A percentile compares a stretch with the other conserved stretches of the same genome.
Evolutionary conservation across 192 early-diverging fungal species (phyloP).

Genomic region (Coemansia sp.): DNA sequence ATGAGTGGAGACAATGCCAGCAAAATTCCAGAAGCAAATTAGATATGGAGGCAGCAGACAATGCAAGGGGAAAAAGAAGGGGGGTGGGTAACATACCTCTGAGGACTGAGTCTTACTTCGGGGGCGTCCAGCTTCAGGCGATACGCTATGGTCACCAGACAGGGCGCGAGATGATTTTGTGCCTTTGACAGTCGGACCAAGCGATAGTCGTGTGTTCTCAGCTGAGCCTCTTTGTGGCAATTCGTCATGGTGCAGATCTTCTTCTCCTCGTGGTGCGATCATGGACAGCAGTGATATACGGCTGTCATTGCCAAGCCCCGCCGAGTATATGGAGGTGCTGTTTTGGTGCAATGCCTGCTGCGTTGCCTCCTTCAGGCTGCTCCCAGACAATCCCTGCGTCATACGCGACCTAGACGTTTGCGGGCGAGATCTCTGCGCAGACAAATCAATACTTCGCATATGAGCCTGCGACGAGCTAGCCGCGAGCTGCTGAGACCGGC

Average conservation of each 20-base stretch:
- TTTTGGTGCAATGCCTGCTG: conserved; percentile 16
- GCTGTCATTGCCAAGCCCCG: conserved; percentile 34
- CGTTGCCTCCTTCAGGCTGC: conserved; percentile 40
- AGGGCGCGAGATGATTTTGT: conserved; percentile 42
- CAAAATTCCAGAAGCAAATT: neutral
- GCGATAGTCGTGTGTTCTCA: conserved; percentile 24
- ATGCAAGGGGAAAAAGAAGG: neutral
- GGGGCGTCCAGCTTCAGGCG: conserved; percentile 32
- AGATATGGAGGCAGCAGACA: conserved; percentile 4
- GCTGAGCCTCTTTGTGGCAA: neutral
- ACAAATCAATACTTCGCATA: conserved; percentile 28
- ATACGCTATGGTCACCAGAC: conserved; percentile 26
- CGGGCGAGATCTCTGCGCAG: conserved; percentile 33
- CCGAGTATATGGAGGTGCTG: conserved; percentile 26
- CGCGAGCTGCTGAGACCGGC: conserved; percentile 32
- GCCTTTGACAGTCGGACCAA: conserved; percentile 30
- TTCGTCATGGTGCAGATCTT: neutral
- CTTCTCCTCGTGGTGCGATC: conserved; percentile 28
- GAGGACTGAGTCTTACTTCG: conserved; percentile 56
- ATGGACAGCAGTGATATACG: conserved; percentile 50
- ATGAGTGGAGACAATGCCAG: conserved; percentile 1
- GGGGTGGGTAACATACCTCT: conserved; percentile 36
- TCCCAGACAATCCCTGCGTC: conserved; percentile 31
- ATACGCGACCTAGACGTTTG: conserved; percentile 45
- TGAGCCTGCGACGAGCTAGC: conserved; percentile 18